Base-by-base conservation (phyloP, 75 land plant genomes). In the Chamaecyparis obtusa region DNA sequence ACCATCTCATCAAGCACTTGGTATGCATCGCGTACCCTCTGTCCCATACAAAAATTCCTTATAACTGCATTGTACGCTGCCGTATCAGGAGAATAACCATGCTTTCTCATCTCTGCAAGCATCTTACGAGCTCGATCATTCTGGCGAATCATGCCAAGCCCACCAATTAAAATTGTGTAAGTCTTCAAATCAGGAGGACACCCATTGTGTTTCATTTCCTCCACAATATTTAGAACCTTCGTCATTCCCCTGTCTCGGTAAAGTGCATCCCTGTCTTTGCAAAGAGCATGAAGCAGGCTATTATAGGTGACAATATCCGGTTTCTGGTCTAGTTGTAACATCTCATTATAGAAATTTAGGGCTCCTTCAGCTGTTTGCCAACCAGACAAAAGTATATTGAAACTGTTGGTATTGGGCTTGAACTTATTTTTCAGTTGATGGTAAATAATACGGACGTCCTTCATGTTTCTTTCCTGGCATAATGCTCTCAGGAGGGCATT, bases 291-390 rank as follows among this genome's bases (percentile, higher is more conserved):
- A 60, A 93, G 84, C 86, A 93, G 64, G 86, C 91, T 90, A 84
- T 93, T 93, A 80, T 93, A 93, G 24, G 94, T 87, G 21, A 95
- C 94, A 32, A 96, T 51, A 89, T 96, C 97, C 13, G 94, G 97
- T 51, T 71, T 84, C 48, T 84, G 83, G 16, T 89, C 91, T 72
- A 89, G 84, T 48, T 87, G 86, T 36, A 84, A 35, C 97, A 96
- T 93, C 86, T 96, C 96, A 49, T 89, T 86, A 83, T 95, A 93
- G 60, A 95, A 94, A 37, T 71, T 90, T 84, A 89, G 90, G 13
- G 97, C 96, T 41, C 94, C 93, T 67, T 93, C 92, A 2, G 85
- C 35, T 0, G 92, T 90, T 83, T 92, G 90, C 94, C 94, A 93
- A 14, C 94, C 93, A 0, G 94, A 92, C 55, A 93, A 87, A n/a